Evolutionary conservation across 2,329 filamentous ascomycete species (phyloP), one percentile per base, ranked within the genome.

Genomic region (Paradendryphiella salina): DNA sequence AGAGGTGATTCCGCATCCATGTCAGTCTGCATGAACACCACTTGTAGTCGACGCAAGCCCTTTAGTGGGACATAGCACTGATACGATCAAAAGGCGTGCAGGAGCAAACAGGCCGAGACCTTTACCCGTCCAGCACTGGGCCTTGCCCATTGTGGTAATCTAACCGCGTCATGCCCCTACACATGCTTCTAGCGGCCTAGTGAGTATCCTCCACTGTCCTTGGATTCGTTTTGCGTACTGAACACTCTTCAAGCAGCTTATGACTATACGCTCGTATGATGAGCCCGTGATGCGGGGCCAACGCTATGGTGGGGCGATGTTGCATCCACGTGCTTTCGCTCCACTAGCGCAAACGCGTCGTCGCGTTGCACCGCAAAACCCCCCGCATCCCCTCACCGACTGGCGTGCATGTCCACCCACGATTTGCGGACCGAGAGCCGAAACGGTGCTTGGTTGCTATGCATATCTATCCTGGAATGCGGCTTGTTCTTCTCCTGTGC

Each of bases 241-340:
- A 8, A 23, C 21, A 23, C 8, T 14, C 15, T 18, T 6, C 18
- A 29, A 42, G 5, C 2, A 13, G 5, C 13, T 13, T 8, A 9
- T 15, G 11, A 15, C 23, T 18, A 29, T 5, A 1, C 17, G n/a
- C 13, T 42, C 4, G n/a, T 15, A 9, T 33, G 21, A 4, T 29
- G 13, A 28, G n/a, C 2, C 17, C 21, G n/a, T 26, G 13, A n/a
- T 34, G 42, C 40, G 40, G 23, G 46, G 46, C 31, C 28, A 18
- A 1, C 37, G 28, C n/a, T 9, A 5, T 40, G 18, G 20, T 13
- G 13, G 31, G 13, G 21, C 15, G 5, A 33, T 7, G 29, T 20
- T 18, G 15, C n/a, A 18, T n/a, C 13, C 39, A 46, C 45, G 28
- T 50, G 53, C 28, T 46, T 48, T 42, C 38, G 50, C 23, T 45